Evolutionary conservation across 352 stramenopile genomes (phyloP).

Genomic region (Phytophthora multivora): DNA sequence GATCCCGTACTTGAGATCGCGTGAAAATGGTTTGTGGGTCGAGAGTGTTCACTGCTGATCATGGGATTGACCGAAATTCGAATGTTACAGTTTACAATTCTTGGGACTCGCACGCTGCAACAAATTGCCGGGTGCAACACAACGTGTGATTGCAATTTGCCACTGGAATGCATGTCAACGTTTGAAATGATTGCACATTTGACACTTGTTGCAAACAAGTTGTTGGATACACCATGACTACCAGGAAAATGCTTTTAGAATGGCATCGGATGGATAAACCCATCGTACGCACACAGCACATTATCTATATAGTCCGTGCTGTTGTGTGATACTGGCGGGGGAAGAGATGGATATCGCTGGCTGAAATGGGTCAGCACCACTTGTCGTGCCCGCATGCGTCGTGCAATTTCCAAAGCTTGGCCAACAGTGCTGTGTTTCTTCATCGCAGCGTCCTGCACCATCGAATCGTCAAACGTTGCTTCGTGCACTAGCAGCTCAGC

Average conservation of each 20-base stretch:
- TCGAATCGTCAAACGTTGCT: slow-evolving; percentile 97
- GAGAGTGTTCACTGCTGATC: neutral
- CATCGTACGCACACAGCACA: slow-evolving; percentile 47
- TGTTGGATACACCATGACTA: neutral
- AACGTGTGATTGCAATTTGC: neutral
- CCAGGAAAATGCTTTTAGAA: slow-evolving; percentile 26
- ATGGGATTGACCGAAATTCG: slow-evolving; percentile 1
- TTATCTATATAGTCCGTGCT: neutral
- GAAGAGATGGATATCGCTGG: slow-evolving; percentile 71
- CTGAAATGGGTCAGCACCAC: slow-evolving; percentile 97
- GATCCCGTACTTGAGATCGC: slow-evolving; percentile 2
- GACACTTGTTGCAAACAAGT: too few species aligned
- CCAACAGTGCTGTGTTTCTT: slow-evolving; percentile 95
- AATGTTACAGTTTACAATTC: too few species aligned
- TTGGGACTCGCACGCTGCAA: too few species aligned
- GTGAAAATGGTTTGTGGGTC: slow-evolving; percentile 7
- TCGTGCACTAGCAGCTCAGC: slow-evolving; percentile 95
- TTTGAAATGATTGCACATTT: neutral
- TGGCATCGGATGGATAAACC: slow-evolving; percentile 37
- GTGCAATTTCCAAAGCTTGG: slow-evolving; percentile 89
- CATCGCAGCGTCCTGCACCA: slow-evolving; percentile 90
- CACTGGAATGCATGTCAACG: neutral
- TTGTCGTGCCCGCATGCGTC: slow-evolving; percentile 73
- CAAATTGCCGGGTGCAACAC: slow-evolving; percentile 1
- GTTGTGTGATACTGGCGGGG: slow-evolving; percentile 31